These are phyloP conservation scores for Citrus cavaleriei DNA, from an alignment of 345 rosid genomes.

Conservation along the genomic window DNA sequence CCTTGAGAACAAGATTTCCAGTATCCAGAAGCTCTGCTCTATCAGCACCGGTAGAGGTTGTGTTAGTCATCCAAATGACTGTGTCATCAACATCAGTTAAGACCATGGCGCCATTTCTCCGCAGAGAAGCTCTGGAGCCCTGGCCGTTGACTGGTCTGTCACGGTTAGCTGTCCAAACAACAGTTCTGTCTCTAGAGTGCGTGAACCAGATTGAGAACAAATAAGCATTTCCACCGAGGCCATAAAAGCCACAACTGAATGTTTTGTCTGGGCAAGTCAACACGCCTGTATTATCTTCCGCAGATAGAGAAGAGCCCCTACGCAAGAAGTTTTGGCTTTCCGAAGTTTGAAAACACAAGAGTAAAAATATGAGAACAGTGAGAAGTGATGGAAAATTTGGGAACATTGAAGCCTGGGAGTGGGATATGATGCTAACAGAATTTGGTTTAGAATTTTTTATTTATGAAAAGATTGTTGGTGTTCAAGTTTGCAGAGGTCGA, in stretches of 20 bases:
- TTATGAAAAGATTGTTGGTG: too few relatives aligned
- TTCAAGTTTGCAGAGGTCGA: too few relatives aligned
- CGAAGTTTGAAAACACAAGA: conserved; percentile 11
- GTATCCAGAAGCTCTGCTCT: conserved; percentile 34
- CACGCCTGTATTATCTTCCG: conserved; percentile 19
- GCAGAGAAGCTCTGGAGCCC: conserved; percentile 35
- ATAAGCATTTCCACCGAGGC: conserved; percentile 32
- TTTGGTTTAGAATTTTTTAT: too few relatives aligned
- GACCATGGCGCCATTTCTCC: conserved; percentile 26
- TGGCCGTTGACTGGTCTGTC: conserved; percentile 36
- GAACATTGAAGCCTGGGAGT: neutral
- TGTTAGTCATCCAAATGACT: conserved; percentile 29
- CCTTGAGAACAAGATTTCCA: conserved; percentile 38
- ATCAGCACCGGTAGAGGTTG: conserved; percentile 10
- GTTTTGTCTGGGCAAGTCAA: conserved; percentile 28
- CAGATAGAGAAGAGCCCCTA: conserved; percentile 28
- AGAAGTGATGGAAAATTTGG: neutral
- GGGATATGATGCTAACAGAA: neutral
- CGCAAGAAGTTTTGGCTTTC: neutral
- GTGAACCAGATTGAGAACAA: conserved; percentile 46
- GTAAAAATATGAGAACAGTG: neutral
- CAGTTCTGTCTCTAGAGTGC: conserved; percentile 19
- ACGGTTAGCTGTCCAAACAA: conserved; percentile 48
- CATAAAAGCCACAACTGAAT: conserved; percentile 42
- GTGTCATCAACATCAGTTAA: conserved; percentile 31